These are phyloP conservation scores for Tylopilus subfusipes DNA, from an alignment of 768 basidiomycete species.

Conservation along the genomic window DNA sequence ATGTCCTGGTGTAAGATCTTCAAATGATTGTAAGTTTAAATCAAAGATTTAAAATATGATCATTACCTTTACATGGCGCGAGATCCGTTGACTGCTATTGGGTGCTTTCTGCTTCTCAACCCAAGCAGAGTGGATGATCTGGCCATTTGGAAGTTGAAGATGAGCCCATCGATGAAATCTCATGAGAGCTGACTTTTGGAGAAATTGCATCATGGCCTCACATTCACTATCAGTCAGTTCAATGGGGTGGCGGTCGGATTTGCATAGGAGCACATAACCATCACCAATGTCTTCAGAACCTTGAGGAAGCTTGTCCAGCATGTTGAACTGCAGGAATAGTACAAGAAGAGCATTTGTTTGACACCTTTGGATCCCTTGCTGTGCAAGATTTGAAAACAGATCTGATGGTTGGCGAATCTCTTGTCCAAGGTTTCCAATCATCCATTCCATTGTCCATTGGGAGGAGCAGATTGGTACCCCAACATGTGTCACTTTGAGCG, in stretches of 20 bases:
- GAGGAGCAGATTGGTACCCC: neutral
- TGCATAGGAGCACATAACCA: neutral
- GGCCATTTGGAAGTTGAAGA: neutral
- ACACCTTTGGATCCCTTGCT: neutral
- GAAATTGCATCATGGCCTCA: neutral
- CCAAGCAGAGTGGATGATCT: neutral
- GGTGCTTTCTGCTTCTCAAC: neutral
- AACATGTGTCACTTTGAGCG: neutral
- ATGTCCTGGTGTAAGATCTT: too few species aligned
- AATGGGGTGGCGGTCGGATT: neutral
- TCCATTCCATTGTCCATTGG: slow-evolving; percentile 4
- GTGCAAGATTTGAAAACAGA: neutral
- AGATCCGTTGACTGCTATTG: neutral
- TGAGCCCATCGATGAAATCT: neutral
- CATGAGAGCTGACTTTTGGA: neutral
- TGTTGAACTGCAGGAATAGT: neutral
- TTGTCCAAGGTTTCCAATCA: neutral
- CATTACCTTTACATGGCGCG: neutral
- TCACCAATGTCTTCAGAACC: neutral
- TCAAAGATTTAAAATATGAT: too few species aligned
- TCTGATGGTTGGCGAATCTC: slow-evolving; percentile 1
- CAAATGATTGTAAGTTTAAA: too few species aligned
- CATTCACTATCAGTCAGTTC: neutral
- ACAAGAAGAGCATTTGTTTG: neutral
- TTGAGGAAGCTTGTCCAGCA: neutral